Base-by-base conservation (phyloP, 2,329 filamentous ascomycete species). In the Trichocomaceae sp. region DNA sequence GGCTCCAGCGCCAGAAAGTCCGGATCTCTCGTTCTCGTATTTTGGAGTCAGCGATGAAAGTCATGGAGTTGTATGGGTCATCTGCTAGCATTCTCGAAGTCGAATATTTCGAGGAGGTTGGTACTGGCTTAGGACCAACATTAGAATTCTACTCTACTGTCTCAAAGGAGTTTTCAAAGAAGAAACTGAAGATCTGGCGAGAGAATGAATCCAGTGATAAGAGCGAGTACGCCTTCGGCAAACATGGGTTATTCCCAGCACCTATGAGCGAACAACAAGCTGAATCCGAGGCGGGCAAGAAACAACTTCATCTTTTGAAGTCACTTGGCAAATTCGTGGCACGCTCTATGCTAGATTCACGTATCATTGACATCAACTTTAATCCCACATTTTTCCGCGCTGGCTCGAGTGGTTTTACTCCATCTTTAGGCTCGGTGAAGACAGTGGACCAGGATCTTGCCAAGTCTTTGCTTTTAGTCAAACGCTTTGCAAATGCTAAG, bases 321-420 rank as follows among this genome's bases (percentile, higher is more conserved):
- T 87, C 92, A 66, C 84, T 99, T 20, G 93, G 93, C 63, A 97
- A 96, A 67, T 99, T 99, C 69, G 91, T 97, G 47, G 93, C 95
- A 29, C 85, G 93, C 50, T 96, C 93, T 0, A 97, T 99, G 93
- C 86, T 99, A 52, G 93, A 99, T 69, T 96, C 92, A 1, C 84
- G 93, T 52, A 97, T 99, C 68, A 96, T 99, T 62, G 93, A 99
- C 65, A 85, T 99, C 61, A 93, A 92, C 54, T 93, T 99, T 74
- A 99, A 96, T 67, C 88, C 93, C 1, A 95, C 90, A 5, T 96
- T 99, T 76, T 99, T 99, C 84, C 88, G 92, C 56, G 88, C 96
- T 60, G 89, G 88, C 45, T 79, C 76, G 13, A 76, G 76, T 15
- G 75, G 83, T 0, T 84, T 96, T 3, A 84, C 84, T 20, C 90